Evolutionary conservation across 2,329 filamentous ascomycete genomes (phyloP).

Genomic region (Colletotrichum limetticola): DNA sequence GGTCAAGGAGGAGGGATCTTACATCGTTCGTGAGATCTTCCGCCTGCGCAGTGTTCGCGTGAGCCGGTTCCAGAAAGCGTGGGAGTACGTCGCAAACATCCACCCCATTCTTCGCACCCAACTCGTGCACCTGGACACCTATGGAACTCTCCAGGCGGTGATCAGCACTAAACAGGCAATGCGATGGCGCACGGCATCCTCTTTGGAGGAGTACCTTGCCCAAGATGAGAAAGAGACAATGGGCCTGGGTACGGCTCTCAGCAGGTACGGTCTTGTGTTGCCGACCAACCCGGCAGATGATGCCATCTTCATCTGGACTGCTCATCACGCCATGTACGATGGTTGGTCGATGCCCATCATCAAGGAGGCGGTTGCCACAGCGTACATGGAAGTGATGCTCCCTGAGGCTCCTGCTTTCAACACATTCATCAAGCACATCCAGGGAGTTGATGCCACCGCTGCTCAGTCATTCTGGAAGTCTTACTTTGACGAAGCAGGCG

Average conservation of each 20-base stretch:
- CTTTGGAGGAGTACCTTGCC: not conserved
- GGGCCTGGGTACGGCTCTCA: not conserved
- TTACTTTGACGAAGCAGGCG: not conserved
- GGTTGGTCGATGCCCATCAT: slow-evolving; percentile 30
- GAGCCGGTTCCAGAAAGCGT: not conserved
- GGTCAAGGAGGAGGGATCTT: slow-evolving; percentile 44
- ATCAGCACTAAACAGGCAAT: slow-evolving; percentile 44
- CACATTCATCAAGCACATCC: slow-evolving; percentile 6
- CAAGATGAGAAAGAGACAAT: not conserved
- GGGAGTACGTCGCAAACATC: not conserved
- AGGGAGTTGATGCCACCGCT: not conserved
- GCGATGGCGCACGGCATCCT: slow-evolving; percentile 36
- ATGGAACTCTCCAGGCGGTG: not conserved
- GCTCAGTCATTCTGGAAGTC: not conserved
- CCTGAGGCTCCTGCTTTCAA: not conserved
- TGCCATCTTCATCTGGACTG: slow-evolving; percentile 4
- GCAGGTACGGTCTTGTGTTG: not conserved
- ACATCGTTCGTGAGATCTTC: not conserved
- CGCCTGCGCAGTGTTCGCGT: not conserved
- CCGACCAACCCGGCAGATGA: not conserved
- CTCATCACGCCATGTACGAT: slow-evolving; percentile 37
- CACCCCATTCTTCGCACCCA: not conserved
- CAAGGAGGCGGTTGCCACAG: not conserved
- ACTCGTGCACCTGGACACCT: not conserved
- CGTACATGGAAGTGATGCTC: not conserved